Conservation (phyloP, 2,329 filamentous ascomycete species). For the Exophiala oligosperma region DNA sequence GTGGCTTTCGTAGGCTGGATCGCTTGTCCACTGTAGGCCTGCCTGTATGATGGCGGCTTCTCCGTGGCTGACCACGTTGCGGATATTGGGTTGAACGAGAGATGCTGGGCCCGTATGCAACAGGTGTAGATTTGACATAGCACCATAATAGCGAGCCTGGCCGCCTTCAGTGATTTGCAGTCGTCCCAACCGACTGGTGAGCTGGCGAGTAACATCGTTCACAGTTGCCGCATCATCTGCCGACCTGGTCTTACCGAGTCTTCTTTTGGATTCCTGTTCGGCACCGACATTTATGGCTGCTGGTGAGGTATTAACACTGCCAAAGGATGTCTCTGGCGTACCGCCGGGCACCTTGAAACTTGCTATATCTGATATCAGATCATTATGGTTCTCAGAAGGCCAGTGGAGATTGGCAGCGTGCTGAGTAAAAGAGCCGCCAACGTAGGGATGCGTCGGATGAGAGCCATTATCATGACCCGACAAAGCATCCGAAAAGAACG, state of each 20-base stretch:
- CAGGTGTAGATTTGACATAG: conserved; percentile 46
- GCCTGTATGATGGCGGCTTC: conserved; percentile 44
- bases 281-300: background rate
- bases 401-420: background rate
- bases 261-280: background rate
- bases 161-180: conserved; percentile 46
- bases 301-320: background rate
- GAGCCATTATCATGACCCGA: background rate
- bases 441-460: background rate
- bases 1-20: conserved; percentile 44
- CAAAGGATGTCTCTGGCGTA: background rate
- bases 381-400: background rate
- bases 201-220: conserved; percentile 43
- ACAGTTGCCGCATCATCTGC: conserved; percentile 11
- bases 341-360: background rate
- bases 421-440: background rate
- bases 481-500: background rate
- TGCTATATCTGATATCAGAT: background rate
- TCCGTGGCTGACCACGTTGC: conserved; percentile 33
- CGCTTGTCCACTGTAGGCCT: conserved; percentile 42
- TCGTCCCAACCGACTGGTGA: conserved; percentile 46
- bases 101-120: conserved; percentile 40
- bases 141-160: conserved; percentile 46
- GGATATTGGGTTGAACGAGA: conserved; percentile 29
- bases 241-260: background rate